Percentiles rank a stretch among this genome's conserved stretches.
phyloP scores from a whole-genome alignment of 441 rosid species.

The Populus tomentosa region DNA sequence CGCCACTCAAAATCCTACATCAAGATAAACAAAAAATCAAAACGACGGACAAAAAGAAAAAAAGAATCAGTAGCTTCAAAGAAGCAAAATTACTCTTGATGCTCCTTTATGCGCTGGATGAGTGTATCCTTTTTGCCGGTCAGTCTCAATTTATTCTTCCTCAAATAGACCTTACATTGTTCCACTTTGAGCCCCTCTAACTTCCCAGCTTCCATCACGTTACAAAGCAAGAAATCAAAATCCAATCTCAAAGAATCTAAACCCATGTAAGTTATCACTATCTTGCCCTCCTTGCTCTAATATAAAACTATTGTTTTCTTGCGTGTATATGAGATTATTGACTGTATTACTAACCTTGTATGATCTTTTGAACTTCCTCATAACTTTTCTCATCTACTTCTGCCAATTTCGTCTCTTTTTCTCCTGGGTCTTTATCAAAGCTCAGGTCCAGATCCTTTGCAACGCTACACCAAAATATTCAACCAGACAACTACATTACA shows the following conservation, averaged over 20 bases:
- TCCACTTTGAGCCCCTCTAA: constrained; percentile 58
- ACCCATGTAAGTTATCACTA: background rate
- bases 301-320: background rate
- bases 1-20: no score
- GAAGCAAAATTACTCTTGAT: constrained; percentile 50
- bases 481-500: background rate
- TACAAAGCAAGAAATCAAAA: constrained; percentile 9
- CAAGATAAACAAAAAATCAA: no score
- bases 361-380: constrained; percentile 29
- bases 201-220: constrained; percentile 47
- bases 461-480: constrained; percentile 17
- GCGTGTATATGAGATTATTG: background rate
- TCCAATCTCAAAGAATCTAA: background rate
- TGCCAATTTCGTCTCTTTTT: constrained; percentile 11
- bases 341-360: constrained; percentile 30
- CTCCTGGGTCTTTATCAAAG: constrained; percentile 9
- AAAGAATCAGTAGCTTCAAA: background rate
- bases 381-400: constrained; percentile 31
- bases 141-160: constrained; percentile 68
- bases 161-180: constrained; percentile 74
- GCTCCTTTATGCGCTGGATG: constrained; percentile 62
- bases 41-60: no score
- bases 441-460: constrained; percentile 14
- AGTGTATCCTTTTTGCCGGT: constrained; percentile 55
- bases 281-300: background rate